A percentile compares a stretch with the other conserved stretches of the same genome.
Conservation (phyloP, 2,329 filamentous ascomycete genomes). For the Pyrenochaeta sp. region DNA sequence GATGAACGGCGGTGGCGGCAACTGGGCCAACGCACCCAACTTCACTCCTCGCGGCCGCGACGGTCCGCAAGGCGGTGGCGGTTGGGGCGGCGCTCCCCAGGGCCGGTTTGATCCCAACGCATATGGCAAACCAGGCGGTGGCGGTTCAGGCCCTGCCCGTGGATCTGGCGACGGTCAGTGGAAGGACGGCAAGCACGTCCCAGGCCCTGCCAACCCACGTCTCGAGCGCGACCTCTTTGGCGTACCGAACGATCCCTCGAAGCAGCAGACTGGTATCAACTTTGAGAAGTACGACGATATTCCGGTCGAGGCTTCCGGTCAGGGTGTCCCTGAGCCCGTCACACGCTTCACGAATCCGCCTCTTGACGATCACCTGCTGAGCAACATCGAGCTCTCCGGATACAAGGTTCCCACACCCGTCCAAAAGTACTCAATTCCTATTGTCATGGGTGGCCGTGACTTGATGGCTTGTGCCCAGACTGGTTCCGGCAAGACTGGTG, state of each 20-base stretch:
- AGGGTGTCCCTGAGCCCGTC: slow-evolving; percentile 91
- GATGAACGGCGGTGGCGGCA: slow-evolving; percentile 64
- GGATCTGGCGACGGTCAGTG: slow-evolving; percentile 96
- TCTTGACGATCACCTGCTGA: slow-evolving; percentile 89
- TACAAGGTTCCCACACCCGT: slow-evolving; percentile 97
- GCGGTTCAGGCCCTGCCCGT: slow-evolving; percentile 67
- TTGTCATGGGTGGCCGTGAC: slow-evolving; percentile 97
- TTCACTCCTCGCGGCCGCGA: slow-evolving; percentile 61
- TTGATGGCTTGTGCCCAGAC: slow-evolving; percentile 99
- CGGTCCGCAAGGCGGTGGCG: slow-evolving; percentile 42
- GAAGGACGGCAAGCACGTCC: slow-evolving; percentile 95
- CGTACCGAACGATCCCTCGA: slow-evolving; percentile 85
- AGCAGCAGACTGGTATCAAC: slow-evolving; percentile 99
- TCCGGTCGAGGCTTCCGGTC: slow-evolving; percentile 94
- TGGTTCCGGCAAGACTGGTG: slow-evolving; percentile 99
- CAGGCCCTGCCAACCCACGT: slow-evolving; percentile 86
- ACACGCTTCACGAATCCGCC: slow-evolving; percentile 92
- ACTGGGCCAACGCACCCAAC: slow-evolving; percentile 66
- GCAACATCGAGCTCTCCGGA: slow-evolving; percentile 91
- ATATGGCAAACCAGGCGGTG: slow-evolving; percentile 64
- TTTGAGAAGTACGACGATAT: slow-evolving; percentile 99
- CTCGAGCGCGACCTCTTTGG: slow-evolving; percentile 97
- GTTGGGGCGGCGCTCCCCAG: slow-evolving; percentile 50
- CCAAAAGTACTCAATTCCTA: slow-evolving; percentile 99
- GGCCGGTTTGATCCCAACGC: slow-evolving; percentile 69